Percentiles rank a stretch among this genome's conserved stretches.
Conservation (phyloP, 139 green algal species). For the Picochlorum sp. region DNA sequence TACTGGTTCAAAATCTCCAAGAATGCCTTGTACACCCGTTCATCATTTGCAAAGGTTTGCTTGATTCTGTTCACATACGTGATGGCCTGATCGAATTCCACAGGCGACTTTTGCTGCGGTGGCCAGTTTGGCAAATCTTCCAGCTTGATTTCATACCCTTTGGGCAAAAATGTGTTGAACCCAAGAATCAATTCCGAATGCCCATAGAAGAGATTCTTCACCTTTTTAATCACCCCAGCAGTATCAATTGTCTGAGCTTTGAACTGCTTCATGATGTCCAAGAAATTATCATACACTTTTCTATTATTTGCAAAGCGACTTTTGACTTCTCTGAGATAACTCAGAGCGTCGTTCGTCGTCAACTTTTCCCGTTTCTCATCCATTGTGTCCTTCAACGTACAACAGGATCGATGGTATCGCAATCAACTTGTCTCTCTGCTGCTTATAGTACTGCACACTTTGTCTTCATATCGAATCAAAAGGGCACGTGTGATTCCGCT, state of each 20-base stretch:
- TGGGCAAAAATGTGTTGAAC: conserved; percentile 99
- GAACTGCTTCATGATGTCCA: conserved; percentile 99
- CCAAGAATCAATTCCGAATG: conserved; percentile 93
- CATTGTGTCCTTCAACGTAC: conserved; percentile 7
- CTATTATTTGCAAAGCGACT: conserved; percentile 39
- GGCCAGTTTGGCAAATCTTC: conserved; percentile 12
- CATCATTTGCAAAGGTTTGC: conserved; percentile 81
- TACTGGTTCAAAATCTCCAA: conserved; percentile 99
- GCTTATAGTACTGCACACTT: not conserved
- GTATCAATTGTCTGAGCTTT: conserved; percentile 95
- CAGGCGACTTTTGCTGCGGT: conserved; percentile 48
- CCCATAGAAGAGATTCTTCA: conserved; percentile 93
- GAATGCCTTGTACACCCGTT: conserved; percentile 98
- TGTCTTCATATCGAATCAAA: too few species aligned
- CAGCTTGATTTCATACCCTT: conserved; percentile 43
- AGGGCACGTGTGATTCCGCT: too few species aligned
- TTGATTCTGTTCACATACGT: conserved; percentile 99
- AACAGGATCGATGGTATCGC: not conserved
- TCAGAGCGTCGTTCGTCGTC: conserved; percentile 69
- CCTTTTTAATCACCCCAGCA: conserved; percentile 82
- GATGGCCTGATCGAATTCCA: conserved; percentile 99
- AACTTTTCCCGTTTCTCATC: conserved; percentile 29
- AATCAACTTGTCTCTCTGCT: conserved; percentile 3
- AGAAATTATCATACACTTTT: conserved; percentile 63
- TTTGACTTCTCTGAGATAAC: conserved; percentile 81